These are phyloP conservation scores for Ophiostoma novo-ulmi DNA, from an alignment of 2,329 filamentous ascomycete genomes.

Conservation along the genomic window DNA sequence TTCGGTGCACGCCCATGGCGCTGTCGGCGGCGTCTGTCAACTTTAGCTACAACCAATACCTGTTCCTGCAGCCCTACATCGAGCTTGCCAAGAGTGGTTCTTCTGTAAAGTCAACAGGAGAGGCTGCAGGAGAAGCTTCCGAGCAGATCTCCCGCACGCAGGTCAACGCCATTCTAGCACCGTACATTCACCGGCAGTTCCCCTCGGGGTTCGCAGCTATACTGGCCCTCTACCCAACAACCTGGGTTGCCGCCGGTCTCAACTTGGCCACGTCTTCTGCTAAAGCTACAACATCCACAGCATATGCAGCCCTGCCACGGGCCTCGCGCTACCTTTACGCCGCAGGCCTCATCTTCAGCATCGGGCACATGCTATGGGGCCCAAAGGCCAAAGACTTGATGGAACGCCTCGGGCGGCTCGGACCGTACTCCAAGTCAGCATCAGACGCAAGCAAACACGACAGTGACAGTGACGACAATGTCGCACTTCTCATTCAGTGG, in stretches of 20 bases:
- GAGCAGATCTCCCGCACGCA: background rate
- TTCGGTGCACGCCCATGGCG: slow-evolving; percentile 17
- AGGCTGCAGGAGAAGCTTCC: no score
- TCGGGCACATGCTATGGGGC: slow-evolving; percentile 12
- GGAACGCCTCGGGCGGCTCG: slow-evolving; percentile 18
- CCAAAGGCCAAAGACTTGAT: slow-evolving; percentile 11
- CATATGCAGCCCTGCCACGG: no score
- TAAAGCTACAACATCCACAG: no score
- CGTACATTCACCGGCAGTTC: slow-evolving; percentile 18
- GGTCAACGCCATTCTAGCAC: slow-evolving; percentile 15
- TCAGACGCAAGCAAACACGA: background rate
- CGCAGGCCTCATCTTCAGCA: slow-evolving; percentile 16
- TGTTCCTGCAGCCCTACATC: slow-evolving; percentile 11
- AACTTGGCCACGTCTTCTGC: background rate
- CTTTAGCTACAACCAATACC: slow-evolving; percentile 18
- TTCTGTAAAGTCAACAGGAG: no score
- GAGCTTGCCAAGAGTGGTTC: background rate
- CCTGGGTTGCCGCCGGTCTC: slow-evolving; percentile 12
- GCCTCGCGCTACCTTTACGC: slow-evolving; percentile 15
- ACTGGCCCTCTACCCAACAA: slow-evolving; percentile 17
- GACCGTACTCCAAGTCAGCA: background rate
- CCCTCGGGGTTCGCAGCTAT: slow-evolving; percentile 13
- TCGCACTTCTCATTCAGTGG: no score
- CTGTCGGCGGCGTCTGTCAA: slow-evolving; percentile 16
- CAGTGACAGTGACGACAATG: no score